Evolutionary conservation across 179 eudicot genomes (phyloP), one percentile per base, ranked within the genome.

Genomic region (Vitellaria paradoxa): DNA sequence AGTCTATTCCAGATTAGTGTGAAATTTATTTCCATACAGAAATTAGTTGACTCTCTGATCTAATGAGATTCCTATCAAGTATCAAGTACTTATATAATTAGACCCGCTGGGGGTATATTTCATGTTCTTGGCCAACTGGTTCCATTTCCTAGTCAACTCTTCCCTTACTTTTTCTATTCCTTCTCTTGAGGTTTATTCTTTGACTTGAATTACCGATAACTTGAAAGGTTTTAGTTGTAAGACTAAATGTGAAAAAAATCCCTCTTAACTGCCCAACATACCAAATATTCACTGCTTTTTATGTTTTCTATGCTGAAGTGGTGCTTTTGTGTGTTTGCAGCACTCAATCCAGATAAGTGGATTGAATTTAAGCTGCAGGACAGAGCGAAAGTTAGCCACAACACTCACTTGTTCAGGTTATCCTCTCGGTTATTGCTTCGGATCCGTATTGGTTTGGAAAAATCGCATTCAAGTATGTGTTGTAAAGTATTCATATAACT

Each of bases 331-430:
- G 7, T 65, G 7, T 75, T 81, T 90, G 70, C 91, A 95, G 99
- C 93, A 0, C 87, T 96, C 72, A 90, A 84, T 84, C 89, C 99
- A 62, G 91, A 93, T 74, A 87, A 93, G 82, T 96, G 98, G 99
- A 55, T 90, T 82, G 92, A 88, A 79, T 96, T 96, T 78, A 93
- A 89, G 86, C 92, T 96, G 65, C 89, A 87, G 74, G 99, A 93
- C 72, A 87, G 89, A 77, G 96, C 94, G 77, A 89, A 82, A 78
- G 98, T 92, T 88, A 91, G 94, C 90, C 98, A 91, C 84, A 96
- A 96, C 76, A 84, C 96, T 68, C 93, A 93, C 81, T 84, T 96
- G 80, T 96, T 79, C 93, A 93, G 99, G 99, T 93, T 55, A 82
- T 79, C 42, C 53, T 71, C 79, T 74, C 42, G 12, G 20, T 77